These are phyloP conservation scores for Parietaria judaica DNA, from an alignment of 306 rosid genomes.

Conservation along the genomic window DNA sequence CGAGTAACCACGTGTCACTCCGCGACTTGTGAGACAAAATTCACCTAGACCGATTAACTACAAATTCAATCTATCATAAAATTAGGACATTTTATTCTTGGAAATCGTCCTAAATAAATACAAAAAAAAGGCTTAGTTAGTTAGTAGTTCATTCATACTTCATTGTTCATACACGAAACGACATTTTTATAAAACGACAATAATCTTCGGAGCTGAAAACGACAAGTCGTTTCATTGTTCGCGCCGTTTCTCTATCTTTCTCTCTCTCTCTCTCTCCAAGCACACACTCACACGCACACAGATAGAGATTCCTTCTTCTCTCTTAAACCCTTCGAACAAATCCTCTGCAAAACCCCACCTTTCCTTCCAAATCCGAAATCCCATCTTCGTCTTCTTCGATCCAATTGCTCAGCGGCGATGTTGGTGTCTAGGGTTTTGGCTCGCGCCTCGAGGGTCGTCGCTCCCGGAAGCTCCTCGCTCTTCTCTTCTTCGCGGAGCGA, in stretches of 20 bases:
- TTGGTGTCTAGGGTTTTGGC: conserved; percentile 38
- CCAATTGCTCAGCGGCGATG: conserved; percentile 38
- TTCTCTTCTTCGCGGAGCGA: conserved; percentile 34
- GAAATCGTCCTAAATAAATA: too few species aligned
- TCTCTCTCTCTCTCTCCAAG: conserved; percentile 12
- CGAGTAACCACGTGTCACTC: too few species aligned
- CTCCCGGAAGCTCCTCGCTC: conserved; percentile 34
- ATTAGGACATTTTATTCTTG: too few species aligned
- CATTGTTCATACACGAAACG: too few species aligned
- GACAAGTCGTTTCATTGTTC: not conserved
- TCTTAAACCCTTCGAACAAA: conserved; percentile 1
- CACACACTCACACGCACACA: too few species aligned
- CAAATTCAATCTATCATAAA: too few species aligned
- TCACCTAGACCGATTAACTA: too few species aligned
- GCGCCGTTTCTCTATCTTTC: not conserved
- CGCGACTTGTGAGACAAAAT: too few species aligned
- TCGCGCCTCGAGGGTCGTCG: conserved; percentile 36
- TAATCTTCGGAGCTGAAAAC: not conserved
- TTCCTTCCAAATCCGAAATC: not conserved
- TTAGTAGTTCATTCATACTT: too few species aligned
- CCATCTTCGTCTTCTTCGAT: conserved; percentile 3
- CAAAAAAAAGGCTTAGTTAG: too few species aligned
- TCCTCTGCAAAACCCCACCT: too few species aligned
- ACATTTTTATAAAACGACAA: too few species aligned
- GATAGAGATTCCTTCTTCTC: not conserved